Evolutionary conservation across 202 grass and related monocot genomes (phyloP), one percentile per base, ranked within the genome.

Genomic region (Musa balbisiana): DNA sequence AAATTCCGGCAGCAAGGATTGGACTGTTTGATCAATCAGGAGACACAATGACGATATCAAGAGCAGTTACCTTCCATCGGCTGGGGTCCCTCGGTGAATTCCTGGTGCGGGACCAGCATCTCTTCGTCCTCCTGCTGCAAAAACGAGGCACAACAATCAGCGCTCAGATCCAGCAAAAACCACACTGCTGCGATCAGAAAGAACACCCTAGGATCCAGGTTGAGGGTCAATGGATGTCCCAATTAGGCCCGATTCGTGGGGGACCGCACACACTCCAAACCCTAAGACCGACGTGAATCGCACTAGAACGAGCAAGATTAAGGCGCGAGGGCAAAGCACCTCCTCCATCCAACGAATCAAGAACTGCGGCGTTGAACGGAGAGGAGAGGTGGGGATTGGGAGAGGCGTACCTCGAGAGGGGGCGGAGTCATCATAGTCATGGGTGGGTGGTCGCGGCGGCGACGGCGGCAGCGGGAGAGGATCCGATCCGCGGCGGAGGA

Each of bases 1-100:
- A 11, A 49, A 77, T 49, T n/a, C n/a, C 26, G 20, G 8, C 1
- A 65, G 11, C 9, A 49, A n/a, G 33, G 26, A 21, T 4, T 53
- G 16, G 25, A 64, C 52, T 49, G 49, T 54, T 3, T 69, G 33
- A 33, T 43, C 54, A 72, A 14, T 49, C 80, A 24, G 51, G 49
- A 69, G 27, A 12, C 49, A 17, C 54, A 73, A 74, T 51, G 5
- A 73, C 54, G 27, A 25, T 2, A 54, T 33, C 16, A 14, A 11
- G 0, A 82, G 69, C 17, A 29, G 63, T 22, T 78, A 99, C 95
- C 91, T 92, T 99, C 95, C 95, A 99, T 99, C 73, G 91, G 89
- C 75, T 99, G 91, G 1, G 89, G 51, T 33, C 91, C 91, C 22
- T 95, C 92, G 53, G 91, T 80, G 64, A 95, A 72, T 51, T 95